Conservation (phyloP, 2,329 filamentous ascomycete species). For the Neopestalotiopsis clavispora region DNA sequence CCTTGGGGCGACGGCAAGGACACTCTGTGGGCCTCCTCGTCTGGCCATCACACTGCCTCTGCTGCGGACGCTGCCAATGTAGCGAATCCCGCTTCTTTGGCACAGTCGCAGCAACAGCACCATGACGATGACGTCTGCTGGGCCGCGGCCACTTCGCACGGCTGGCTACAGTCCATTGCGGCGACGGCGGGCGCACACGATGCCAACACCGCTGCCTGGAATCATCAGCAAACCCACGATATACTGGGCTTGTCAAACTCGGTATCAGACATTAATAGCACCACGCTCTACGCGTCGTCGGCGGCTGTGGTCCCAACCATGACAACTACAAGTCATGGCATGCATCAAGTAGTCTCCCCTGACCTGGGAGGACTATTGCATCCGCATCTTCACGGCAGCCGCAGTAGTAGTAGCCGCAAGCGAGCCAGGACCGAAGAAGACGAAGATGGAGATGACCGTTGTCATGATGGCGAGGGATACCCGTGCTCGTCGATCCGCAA, state of each 20-base stretch:
- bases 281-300: no score
- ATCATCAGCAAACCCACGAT: background rate
- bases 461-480: background rate
- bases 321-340: no score
- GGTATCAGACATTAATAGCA: no score
- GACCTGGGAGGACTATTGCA: no score
- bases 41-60: background rate
- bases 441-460: constrained; percentile 22
- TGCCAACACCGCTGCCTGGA: background rate
- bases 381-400: background rate
- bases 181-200: constrained; percentile 1
- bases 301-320: no score
- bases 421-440: constrained; percentile 35
- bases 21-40: constrained; percentile 15
- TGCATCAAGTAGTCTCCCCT: no score
- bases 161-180: constrained; percentile 15
- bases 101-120: background rate
- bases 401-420: constrained; percentile 31
- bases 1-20: constrained; percentile 21
- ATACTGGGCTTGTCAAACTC: background rate
- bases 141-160: background rate
- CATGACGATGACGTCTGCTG: background rate
- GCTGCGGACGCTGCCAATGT: background rate
- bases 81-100: background rate
- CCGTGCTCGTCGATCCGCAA: constrained; percentile 29